Evolutionary conservation across 768 basidiomycete species (phyloP).

Genomic region (Lentinula boryana): DNA sequence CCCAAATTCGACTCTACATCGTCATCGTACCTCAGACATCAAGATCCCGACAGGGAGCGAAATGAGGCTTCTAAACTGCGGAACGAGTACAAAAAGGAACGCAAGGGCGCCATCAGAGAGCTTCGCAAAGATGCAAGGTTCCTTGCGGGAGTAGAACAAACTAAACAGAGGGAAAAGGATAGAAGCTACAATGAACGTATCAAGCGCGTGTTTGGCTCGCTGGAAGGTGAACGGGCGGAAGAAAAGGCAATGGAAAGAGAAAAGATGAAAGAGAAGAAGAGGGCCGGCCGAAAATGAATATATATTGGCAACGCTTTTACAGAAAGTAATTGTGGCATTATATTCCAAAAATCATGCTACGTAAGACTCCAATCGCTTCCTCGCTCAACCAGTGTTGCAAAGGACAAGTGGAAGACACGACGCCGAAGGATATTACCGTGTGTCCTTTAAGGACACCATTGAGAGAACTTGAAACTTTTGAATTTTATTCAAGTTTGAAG

Average conservation of each 20-base stretch:
- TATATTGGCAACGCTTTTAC: not conserved
- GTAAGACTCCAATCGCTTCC: no score
- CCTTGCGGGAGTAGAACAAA: conserved; percentile 82
- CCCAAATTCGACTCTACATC: conserved; percentile 85
- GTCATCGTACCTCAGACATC: conserved; percentile 69
- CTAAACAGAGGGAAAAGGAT: conserved; percentile 84
- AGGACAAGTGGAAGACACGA: no score
- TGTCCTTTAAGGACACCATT: no score
- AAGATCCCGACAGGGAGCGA: conserved; percentile 90
- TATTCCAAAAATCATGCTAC: no score
- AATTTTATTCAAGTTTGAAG: no score
- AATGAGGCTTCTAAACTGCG: conserved; percentile 84
- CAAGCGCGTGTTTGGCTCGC: conserved; percentile 70
- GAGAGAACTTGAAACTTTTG: no score
- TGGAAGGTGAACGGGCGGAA: conserved; percentile 89
- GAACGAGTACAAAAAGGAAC: conserved; percentile 88
- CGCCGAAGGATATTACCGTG: no score
- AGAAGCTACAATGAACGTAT: conserved; percentile 72
- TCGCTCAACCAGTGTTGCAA: no score
- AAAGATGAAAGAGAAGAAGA: conserved; percentile 69
- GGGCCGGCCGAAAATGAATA: conserved; percentile 63
- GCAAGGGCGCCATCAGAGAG: conserved; percentile 95
- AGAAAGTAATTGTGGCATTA: not conserved
- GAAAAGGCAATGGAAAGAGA: conserved; percentile 89
- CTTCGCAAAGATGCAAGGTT: conserved; percentile 93